Conservation (phyloP, 1,284 basidiomycete species). For the Cryptococcus hybrid region DNA sequence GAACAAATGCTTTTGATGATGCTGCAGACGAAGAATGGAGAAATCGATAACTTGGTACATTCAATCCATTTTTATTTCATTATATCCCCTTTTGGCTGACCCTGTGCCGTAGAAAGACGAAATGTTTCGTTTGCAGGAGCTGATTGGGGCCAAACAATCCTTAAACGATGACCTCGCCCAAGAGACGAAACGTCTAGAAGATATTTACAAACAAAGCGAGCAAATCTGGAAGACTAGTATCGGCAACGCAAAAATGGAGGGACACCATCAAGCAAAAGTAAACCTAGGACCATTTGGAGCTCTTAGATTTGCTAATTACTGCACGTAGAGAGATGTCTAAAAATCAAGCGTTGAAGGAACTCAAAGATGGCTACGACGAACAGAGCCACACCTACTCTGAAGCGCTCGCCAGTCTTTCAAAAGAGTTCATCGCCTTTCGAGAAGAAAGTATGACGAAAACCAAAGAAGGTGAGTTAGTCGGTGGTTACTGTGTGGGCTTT, state of each 20-base stretch:
- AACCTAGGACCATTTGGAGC: background rate
- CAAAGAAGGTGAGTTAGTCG: background rate
- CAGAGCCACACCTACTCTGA: background rate
- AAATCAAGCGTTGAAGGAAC: background rate
- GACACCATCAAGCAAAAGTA: conserved; percentile 3
- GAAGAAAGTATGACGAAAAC: background rate
- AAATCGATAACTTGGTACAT: background rate
- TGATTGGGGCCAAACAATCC: background rate
- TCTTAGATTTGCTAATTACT: background rate
- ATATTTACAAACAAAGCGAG: background rate
- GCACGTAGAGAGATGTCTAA: background rate
- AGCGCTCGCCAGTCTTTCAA: background rate
- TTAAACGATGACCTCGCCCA: background rate
- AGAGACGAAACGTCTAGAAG: background rate
- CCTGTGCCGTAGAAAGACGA: background rate
- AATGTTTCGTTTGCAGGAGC: background rate
- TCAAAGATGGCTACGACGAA: background rate
- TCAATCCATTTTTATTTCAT: background rate
- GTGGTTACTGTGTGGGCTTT: background rate
- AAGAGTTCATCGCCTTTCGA: background rate
- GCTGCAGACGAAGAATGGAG: conserved; percentile 1
- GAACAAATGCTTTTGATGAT: background rate
- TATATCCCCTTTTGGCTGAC: background rate
- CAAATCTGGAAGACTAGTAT: conserved; percentile 3
- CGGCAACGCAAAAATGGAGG: background rate